A percentile compares a stretch with the other conserved stretches of the same genome.
Evolutionary conservation across 1,284 basidiomycete genomes (phyloP).

Genomic region (Puccinia hordei): DNA sequence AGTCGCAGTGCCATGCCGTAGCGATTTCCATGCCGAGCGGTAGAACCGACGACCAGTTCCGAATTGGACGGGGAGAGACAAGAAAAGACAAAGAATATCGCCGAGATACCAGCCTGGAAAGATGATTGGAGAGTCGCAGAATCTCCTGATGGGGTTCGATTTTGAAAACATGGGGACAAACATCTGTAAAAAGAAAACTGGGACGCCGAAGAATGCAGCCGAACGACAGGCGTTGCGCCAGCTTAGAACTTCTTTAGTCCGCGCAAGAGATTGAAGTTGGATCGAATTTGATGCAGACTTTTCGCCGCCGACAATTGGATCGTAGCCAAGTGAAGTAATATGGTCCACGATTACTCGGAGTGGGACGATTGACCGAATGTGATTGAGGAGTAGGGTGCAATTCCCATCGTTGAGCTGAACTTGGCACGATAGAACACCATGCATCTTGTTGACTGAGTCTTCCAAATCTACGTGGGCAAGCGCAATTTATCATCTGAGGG

Average conservation of each 20-base stretch:
- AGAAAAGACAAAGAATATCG: slow-evolving; percentile 75
- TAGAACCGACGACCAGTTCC: slow-evolving; percentile 89
- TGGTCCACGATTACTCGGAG: slow-evolving; percentile 41
- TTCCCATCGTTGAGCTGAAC: background rate
- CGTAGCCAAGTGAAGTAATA: slow-evolving; percentile 26
- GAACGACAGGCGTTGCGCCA: slow-evolving; percentile 82
- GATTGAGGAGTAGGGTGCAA: slow-evolving; percentile 3
- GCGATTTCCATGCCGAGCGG: slow-evolving; percentile 80
- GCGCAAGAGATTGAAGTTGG: slow-evolving; percentile 84
- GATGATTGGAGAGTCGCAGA: slow-evolving; percentile 62
- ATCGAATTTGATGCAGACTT: slow-evolving; percentile 67
- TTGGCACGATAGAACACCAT: slow-evolving; percentile 35
- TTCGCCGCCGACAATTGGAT: slow-evolving; percentile 17
- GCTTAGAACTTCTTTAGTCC: slow-evolving; percentile 85
- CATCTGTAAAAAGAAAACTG: slow-evolving; percentile 92
- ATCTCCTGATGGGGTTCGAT: slow-evolving; percentile 59
- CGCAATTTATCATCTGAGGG: background rate
- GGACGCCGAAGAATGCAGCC: slow-evolving; percentile 78
- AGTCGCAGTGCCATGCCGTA: slow-evolving; percentile 85
- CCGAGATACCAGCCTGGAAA: slow-evolving; percentile 76
- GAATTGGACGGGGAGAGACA: slow-evolving; percentile 91
- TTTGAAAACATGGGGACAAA: slow-evolving; percentile 73
- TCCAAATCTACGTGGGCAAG: slow-evolving; percentile 19
- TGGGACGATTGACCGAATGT: slow-evolving; percentile 38
- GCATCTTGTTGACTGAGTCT: slow-evolving; percentile 28